These are phyloP conservation scores for Vanderwaltozyma verrucispora DNA, from an alignment of 805 yeast species.

Conservation along the genomic window DNA sequence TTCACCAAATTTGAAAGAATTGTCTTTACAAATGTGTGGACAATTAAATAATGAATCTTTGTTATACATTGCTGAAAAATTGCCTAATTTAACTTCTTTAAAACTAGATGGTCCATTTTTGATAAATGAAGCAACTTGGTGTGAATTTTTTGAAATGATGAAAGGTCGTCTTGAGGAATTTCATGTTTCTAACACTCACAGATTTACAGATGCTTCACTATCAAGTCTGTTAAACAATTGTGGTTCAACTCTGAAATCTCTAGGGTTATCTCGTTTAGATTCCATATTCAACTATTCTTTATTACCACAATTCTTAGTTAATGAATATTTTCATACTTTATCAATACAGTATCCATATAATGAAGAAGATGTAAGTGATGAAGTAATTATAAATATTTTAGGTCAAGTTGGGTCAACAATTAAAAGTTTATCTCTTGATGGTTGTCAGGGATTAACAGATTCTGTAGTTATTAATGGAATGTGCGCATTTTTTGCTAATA, in stretches of 20 bases:
- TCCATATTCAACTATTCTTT: conserved; percentile 57
- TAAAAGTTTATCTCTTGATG: conserved; percentile 50
- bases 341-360: conserved; percentile 60
- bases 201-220: conserved; percentile 62
- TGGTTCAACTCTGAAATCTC: conserved; percentile 41
- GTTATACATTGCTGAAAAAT: conserved; percentile 47
- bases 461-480: conserved; percentile 46
- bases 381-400: conserved; percentile 48
- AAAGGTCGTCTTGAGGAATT: conserved; percentile 48
- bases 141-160: conserved; percentile 49
- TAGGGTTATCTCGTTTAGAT: conserved; percentile 62
- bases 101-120: conserved; percentile 86
- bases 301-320: conserved; percentile 51
- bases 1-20: conserved; percentile 59
- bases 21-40: conserved; percentile 87
- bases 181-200: conserved; percentile 69
- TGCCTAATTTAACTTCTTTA: conserved; percentile 43
- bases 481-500: conserved; percentile 42
- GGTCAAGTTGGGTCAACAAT: conserved; percentile 54
- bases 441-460: conserved; percentile 67
- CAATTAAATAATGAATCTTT: conserved; percentile 73
- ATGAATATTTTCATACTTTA: conserved; percentile 36
- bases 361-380: conserved; percentile 60
- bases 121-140: conserved; percentile 71
- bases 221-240: conserved; percentile 52